Evolutionary conservation across 345 rosid genomes (phyloP).

Genomic region (Eucalyptus marginata): DNA sequence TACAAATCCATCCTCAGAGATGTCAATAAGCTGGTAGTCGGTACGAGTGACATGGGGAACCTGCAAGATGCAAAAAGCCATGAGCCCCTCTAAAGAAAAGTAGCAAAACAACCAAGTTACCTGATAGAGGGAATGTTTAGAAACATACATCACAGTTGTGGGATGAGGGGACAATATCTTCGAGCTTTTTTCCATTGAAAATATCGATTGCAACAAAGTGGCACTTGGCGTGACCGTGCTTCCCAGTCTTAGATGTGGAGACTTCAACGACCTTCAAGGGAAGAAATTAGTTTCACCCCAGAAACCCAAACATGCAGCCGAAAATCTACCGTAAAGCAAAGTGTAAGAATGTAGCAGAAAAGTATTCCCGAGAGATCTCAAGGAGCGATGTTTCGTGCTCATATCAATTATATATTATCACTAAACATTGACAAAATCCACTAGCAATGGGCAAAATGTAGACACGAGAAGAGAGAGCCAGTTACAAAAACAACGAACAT

Average conservation of each 20-base stretch:
- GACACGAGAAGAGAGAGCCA: neutral
- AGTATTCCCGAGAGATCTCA: neutral
- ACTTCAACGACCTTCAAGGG: constrained; percentile 6
- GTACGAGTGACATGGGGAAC: constrained; percentile 30
- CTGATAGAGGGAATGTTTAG: neutral
- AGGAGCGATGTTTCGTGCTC: neutral
- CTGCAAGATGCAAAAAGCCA: neutral
- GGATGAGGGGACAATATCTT: constrained; percentile 12
- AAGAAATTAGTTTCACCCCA: neutral
- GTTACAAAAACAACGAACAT: neutral
- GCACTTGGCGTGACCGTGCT: constrained; percentile 13
- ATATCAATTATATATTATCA: neutral
- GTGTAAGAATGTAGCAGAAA: neutral
- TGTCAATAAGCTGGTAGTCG: constrained; percentile 36
- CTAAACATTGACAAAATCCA: neutral
- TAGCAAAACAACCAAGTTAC: neutral
- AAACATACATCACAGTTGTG: constrained; percentile 8
- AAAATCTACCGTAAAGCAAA: neutral
- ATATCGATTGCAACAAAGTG: constrained; percentile 12
- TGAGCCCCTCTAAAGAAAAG: neutral
- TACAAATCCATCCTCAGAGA: constrained; percentile 46
- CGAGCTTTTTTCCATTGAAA: constrained; percentile 14
- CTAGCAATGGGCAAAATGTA: neutral
- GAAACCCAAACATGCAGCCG: neutral
- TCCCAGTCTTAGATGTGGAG: constrained; percentile 11